Percentiles rank a stretch among this genome's conserved stretches.
Evolutionary conservation across 2,329 filamentous ascomycete species (phyloP).

Genomic region (Alternaria rosae): DNA sequence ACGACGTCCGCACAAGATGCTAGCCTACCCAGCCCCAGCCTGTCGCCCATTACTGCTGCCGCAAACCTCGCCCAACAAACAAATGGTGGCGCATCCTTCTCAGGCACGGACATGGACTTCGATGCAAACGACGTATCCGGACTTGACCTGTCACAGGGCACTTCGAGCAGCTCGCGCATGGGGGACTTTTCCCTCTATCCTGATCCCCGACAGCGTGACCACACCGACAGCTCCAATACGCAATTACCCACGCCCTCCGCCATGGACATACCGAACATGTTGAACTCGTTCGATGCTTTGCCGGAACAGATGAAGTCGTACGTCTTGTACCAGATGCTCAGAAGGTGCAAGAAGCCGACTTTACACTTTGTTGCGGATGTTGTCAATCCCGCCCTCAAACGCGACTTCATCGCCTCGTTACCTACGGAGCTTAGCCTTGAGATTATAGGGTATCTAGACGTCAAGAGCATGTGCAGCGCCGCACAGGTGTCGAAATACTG

Average conservation of each 20-base stretch:
- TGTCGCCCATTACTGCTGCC: conserved; percentile 88
- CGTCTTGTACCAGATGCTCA: conserved; percentile 94
- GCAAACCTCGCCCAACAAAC: conserved; percentile 62
- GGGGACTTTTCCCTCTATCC: conserved; percentile 24
- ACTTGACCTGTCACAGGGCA: conserved; percentile 42
- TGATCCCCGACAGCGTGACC: conserved; percentile 23
- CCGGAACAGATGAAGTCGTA: conserved; percentile 92
- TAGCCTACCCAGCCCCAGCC: conserved; percentile 89
- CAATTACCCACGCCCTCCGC: conserved; percentile 55
- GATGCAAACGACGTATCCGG: conserved; percentile 48
- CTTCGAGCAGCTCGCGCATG: conserved; percentile 18
- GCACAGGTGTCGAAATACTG: conserved; percentile 95
- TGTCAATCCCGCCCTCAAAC: conserved; percentile 93
- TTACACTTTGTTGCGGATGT: conserved; percentile 88
- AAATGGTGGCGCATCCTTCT: conserved; percentile 36
- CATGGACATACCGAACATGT: conserved; percentile 82
- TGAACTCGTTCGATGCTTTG: conserved; percentile 90
- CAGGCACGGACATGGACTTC: conserved; percentile 38
- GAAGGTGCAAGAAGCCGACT: conserved; percentile 85
- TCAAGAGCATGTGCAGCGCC: conserved; percentile 84
- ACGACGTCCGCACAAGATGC: conserved; percentile 82
- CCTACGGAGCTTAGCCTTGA: conserved; percentile 88
- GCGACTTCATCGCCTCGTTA: conserved; percentile 85
- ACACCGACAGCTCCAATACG: conserved; percentile 37
- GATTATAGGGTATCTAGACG: conserved; percentile 84